Conservation (phyloP, 768 basidiomycete species). For the Kwoniella dendrophila region DNA sequence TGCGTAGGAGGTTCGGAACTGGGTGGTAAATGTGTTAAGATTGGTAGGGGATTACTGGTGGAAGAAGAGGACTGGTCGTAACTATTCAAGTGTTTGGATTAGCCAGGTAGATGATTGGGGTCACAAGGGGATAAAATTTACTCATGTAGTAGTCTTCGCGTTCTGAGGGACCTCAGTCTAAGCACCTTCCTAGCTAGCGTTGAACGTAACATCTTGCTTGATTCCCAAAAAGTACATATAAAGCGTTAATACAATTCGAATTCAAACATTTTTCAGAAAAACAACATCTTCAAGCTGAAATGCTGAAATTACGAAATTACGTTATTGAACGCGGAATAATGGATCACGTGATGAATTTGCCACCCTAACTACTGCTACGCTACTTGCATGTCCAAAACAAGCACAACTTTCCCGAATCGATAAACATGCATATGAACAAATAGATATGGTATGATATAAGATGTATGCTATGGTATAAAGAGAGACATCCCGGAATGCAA, state of each 20-base stretch:
- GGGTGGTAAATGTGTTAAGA: slow-evolving; percentile 11
- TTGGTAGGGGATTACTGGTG: slow-evolving; percentile 1
- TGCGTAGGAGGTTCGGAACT: neutral
- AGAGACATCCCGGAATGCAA: no score
- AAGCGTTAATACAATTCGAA: no score
- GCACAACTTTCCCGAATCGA: neutral
- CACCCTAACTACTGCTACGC: no score
- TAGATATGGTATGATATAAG: neutral
- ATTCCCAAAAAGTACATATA: neutral
- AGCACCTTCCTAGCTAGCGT: slow-evolving; percentile 14
- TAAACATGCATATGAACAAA: neutral
- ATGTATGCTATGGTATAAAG: neutral
- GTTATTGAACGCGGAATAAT: no score
- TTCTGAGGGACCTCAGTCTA: neutral
- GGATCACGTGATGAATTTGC: no score
- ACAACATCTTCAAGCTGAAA: no score
- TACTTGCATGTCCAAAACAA: neutral
- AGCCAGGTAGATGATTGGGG: neutral
- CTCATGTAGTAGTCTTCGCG: slow-evolving; percentile 6
- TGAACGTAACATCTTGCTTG: slow-evolving; percentile 13
- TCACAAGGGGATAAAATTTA: neutral
- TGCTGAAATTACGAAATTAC: no score
- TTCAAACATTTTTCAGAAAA: no score
- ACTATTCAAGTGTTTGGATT: neutral
- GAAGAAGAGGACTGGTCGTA: neutral